A percentile compares a stretch with the other conserved stretches of the same genome.
phyloP scores from a whole-genome alignment of 2,329 filamentous ascomycete genomes.

The Penicillium sp. region DNA sequence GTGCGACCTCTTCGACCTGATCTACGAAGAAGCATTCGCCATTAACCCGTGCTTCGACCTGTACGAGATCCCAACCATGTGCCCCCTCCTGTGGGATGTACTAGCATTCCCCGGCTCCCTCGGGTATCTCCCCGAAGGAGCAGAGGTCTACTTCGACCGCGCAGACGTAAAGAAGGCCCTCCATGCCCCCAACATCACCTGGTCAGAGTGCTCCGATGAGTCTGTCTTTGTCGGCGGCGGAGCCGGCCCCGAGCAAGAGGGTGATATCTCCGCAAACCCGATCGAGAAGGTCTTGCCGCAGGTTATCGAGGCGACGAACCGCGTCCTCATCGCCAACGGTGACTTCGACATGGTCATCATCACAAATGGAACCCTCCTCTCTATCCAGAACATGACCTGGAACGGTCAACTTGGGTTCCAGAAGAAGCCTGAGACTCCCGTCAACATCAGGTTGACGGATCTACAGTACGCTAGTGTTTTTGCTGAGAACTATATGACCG shows the following conservation, averaged over 20 bases:
- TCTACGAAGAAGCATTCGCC: conserved; percentile 54
- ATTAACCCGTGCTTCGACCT: conserved; percentile 79
- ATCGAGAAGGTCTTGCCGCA: conserved; percentile 50
- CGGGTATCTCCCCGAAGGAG: conserved; percentile 62
- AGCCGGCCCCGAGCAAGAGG: conserved; percentile 37
- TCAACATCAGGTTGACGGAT: conserved; percentile 41
- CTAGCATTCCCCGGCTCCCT: conserved; percentile 60
- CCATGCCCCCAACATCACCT: conserved; percentile 54
- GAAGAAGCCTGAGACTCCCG: conserved; percentile 56
- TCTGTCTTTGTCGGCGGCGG: conserved; percentile 47
- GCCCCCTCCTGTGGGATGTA: conserved; percentile 68
- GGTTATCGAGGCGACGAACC: conserved; percentile 57
- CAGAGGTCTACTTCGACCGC: conserved; percentile 69
- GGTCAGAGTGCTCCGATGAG: conserved; percentile 36
- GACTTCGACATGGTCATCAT: conserved; percentile 70
- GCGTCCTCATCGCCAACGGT: conserved; percentile 74
- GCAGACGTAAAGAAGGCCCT: conserved; percentile 68
- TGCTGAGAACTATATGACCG: conserved; percentile 61
- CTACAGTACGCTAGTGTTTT: conserved; percentile 54
- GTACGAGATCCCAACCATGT: conserved; percentile 72
- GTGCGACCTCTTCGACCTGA: conserved; percentile 61
- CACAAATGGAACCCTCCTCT: conserved; percentile 68
- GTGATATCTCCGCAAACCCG: conserved; percentile 52
- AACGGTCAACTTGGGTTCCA: conserved; percentile 72
- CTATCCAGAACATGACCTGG: conserved; percentile 84